Base-by-base conservation (phyloP, 2,329 filamentous ascomycete genomes). In the Rutstroemia sp. region DNA sequence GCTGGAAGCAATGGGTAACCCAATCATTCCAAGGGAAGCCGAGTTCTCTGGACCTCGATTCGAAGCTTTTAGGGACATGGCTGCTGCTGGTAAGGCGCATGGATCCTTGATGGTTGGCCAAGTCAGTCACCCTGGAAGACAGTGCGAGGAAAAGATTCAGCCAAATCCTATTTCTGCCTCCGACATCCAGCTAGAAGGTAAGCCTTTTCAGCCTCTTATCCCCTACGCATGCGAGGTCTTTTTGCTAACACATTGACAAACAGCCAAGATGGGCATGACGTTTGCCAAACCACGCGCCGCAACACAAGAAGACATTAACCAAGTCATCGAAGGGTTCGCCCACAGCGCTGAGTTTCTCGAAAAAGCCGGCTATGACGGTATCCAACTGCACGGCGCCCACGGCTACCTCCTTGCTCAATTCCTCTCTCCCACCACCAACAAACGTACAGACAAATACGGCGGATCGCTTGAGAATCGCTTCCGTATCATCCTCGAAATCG, bases 281-380 rank as follows among this genome's bases (percentile, higher is more conserved):
- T 83, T 81, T 58, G 78, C 71, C 3, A 77, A 78, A 65, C 81
- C 81, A 0, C 75, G 75, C 41, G 73, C 78, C 1, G 79, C 78
- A 27, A 78, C 76, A 0, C 70, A 77, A 23, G 72, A 74, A 14
- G 81, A 85, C 49, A 81, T 88, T 61, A 66, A 74, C 39, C 66
- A 71, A 14, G 67, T 88, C n/a, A 75, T 84, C n/a, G 75, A 81
- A 21, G 76, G 76, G 2, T 88, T 84, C 63, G 79, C 79, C 0
- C 78, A 86, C 62, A 76, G 82, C 0, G 82, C 82, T 0, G 78
- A 82, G 63, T 87, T 78, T 60, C 71, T 81, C 4, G 76, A 86
- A 57, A 81, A 80, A 65, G 82, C 82, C 0, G 84, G 84, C 2
- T 88, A 75, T 48, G 73, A 80, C 60, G 77, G 78, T 3, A 70